phyloP scores from a whole-genome alignment of 371 early-diverging fungal genomes.

The Mucor irregularis region DNA sequence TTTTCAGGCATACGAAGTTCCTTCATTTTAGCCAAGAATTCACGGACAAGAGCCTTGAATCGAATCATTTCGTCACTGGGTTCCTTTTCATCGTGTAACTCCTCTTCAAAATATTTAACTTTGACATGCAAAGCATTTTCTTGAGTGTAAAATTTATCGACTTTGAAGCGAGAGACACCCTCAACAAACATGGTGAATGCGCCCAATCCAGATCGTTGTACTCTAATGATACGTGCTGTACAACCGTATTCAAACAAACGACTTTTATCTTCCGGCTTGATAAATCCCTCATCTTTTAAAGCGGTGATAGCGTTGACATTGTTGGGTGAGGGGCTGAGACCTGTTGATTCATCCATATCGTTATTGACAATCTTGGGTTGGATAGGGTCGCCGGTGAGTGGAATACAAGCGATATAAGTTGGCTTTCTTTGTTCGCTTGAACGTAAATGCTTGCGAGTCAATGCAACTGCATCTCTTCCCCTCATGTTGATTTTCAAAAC shows the following conservation, averaged over 20 bases:
- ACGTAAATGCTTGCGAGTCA: constrained; percentile 31
- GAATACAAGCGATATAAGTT: constrained; percentile 43
- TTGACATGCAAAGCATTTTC: constrained; percentile 34
- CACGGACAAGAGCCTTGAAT: constrained; percentile 61
- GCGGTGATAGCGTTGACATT: constrained; percentile 4
- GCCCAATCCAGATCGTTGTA: constrained; percentile 41
- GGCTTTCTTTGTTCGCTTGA: constrained; percentile 32
- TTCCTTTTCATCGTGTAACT: constrained; percentile 19
- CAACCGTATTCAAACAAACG: constrained; percentile 42
- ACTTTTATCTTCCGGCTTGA: constrained; percentile 20
- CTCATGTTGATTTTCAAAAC: constrained; percentile 36
- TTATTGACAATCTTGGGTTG: too few relatives aligned
- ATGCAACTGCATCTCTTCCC: constrained; percentile 37
- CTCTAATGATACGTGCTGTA: constrained; percentile 40
- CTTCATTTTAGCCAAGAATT: constrained; percentile 59
- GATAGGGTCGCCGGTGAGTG: constrained; percentile 5
- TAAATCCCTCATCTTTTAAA: constrained; percentile 21
- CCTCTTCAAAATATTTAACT: constrained; percentile 23
- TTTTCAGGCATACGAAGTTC: constrained; percentile 71
- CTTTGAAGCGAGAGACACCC: constrained; percentile 38
- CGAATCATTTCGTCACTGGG: constrained; percentile 58
- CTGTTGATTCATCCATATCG: too few relatives aligned
- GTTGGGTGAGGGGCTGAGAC: too few relatives aligned
- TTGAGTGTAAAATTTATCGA: constrained; percentile 19
- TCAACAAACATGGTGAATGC: constrained; percentile 43